A percentile compares a stretch with the other conserved stretches of the same genome.
Conservation (phyloP, 495 filamentous ascomycete genomes). For the Neurospora intermedia region DNA sequence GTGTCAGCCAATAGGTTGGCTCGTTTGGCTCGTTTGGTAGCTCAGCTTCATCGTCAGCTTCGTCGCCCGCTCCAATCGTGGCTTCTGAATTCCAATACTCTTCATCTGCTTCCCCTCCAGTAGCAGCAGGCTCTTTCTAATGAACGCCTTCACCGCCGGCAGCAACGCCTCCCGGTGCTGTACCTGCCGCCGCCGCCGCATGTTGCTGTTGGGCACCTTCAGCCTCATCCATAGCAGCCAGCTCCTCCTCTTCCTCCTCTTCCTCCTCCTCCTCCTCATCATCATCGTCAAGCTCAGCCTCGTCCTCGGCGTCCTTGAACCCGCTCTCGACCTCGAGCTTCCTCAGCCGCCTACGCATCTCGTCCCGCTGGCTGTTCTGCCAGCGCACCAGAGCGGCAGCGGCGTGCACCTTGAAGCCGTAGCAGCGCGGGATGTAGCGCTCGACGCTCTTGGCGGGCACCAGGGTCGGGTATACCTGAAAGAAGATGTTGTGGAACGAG, state of each 20-base stretch:
- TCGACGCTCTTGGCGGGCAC: constrained; percentile 75
- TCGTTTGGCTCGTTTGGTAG: not conserved
- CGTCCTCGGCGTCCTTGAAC: constrained; percentile 43
- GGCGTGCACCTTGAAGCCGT: constrained; percentile 91
- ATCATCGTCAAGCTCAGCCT: constrained; percentile 30
- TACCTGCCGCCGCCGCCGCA: not conserved
- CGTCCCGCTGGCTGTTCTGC: constrained; percentile 72
- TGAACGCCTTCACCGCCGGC: not conserved
- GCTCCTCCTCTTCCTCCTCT: constrained; percentile 16
- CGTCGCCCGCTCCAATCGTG: not conserved
- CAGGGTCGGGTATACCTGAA: constrained; percentile 91
- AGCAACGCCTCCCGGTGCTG: not conserved
- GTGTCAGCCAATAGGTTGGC: not conserved
- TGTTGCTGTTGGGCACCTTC: not conserved
- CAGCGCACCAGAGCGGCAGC: constrained; percentile 79
- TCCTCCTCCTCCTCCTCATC: constrained; percentile 24
- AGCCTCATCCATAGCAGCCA: not conserved
- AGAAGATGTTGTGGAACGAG: constrained; percentile 96
- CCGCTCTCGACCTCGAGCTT: constrained; percentile 50
- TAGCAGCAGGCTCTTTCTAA: not conserved
- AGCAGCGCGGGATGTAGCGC: constrained; percentile 79
- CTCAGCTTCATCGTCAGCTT: not conserved
- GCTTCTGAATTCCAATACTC: not conserved
- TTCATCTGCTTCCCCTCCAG: not conserved
- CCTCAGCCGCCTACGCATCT: constrained; percentile 59